Evolutionary conservation across 2,329 filamentous ascomycete species (phyloP).

Genomic region (Berkeleyomyces basicola): DNA sequence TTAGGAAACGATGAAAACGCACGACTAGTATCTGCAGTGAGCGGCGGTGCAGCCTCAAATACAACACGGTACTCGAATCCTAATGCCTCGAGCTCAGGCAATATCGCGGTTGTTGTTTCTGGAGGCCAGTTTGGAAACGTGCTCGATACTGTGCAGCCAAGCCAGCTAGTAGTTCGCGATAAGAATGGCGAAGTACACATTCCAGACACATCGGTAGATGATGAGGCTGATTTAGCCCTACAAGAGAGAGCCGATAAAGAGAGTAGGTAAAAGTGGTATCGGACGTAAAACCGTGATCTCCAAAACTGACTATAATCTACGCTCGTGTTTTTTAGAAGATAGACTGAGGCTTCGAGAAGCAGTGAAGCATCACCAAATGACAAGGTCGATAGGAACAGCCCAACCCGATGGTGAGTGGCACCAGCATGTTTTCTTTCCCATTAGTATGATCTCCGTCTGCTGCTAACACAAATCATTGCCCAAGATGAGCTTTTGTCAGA

Average conservation of each 20-base stretch:
- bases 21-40: neutral
- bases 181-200: constrained; percentile 46
- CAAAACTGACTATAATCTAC: constrained; percentile 11
- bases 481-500: constrained; percentile 48
- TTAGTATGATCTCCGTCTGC: neutral
- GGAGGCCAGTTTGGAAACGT: constrained; percentile 1
- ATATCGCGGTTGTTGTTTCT: neutral
- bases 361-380: constrained; percentile 43
- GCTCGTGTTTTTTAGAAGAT: constrained; percentile 29
- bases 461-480: neutral
- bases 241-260: constrained; percentile 43
- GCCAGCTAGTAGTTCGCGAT: constrained; percentile 46
- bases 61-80: neutral
- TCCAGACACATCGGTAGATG: constrained; percentile 21
- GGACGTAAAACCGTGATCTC: constrained; percentile 16
- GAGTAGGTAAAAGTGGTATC: constrained; percentile 23
- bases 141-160: constrained; percentile 14
- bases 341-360: constrained; percentile 43
- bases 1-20: constrained; percentile 1
- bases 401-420: constrained; percentile 37
- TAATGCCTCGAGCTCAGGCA: neutral
- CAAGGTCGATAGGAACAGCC: constrained; percentile 39
- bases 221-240: constrained; percentile 36
- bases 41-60: neutral
- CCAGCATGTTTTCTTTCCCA: neutral